These are phyloP conservation scores for Rugiboletus extremiorientalis DNA, from an alignment of 1,284 basidiomycete genomes.

Conservation along the genomic window DNA sequence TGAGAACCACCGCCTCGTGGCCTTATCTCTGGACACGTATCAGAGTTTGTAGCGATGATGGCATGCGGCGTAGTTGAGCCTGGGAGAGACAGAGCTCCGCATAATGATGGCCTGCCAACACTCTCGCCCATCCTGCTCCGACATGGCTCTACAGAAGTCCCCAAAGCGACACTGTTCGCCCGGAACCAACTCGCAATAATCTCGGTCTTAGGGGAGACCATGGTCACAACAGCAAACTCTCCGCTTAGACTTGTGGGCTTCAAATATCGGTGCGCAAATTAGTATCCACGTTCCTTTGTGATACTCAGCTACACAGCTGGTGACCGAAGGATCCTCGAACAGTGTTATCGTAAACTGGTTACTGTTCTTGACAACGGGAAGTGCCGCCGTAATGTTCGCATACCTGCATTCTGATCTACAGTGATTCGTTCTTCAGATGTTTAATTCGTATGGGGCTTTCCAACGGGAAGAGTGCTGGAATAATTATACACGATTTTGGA, in stretches of 20 bases:
- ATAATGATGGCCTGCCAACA: too few relatives aligned
- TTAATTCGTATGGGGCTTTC: slow-evolving; percentile 32
- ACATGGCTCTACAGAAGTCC: too few relatives aligned
- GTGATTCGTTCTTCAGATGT: slow-evolving; percentile 35
- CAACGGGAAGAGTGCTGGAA: slow-evolving; percentile 34
- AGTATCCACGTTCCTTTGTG: not conserved
- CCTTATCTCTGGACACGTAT: not conserved
- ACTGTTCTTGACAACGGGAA: slow-evolving; percentile 40
- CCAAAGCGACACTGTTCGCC: too few relatives aligned
- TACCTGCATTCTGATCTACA: not conserved
- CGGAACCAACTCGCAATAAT: too few relatives aligned
- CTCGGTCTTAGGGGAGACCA: too few relatives aligned
- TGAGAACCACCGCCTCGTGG: not conserved
- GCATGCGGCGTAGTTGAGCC: too few relatives aligned
- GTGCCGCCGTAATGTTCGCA: slow-evolving; percentile 26
- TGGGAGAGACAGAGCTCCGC: too few relatives aligned
- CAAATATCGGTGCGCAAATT: too few relatives aligned
- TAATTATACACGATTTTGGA: slow-evolving; percentile 10
- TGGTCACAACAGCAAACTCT: too few relatives aligned
- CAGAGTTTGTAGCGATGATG: not conserved
- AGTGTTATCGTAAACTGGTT: slow-evolving; percentile 22
- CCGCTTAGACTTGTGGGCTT: too few relatives aligned
- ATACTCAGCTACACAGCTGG: slow-evolving; percentile 19
- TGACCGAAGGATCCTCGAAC: slow-evolving; percentile 23
- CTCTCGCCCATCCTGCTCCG: too few relatives aligned